Conservation (phyloP, 371 early-diverging fungal species). For the Mucor piriformis region DNA sequence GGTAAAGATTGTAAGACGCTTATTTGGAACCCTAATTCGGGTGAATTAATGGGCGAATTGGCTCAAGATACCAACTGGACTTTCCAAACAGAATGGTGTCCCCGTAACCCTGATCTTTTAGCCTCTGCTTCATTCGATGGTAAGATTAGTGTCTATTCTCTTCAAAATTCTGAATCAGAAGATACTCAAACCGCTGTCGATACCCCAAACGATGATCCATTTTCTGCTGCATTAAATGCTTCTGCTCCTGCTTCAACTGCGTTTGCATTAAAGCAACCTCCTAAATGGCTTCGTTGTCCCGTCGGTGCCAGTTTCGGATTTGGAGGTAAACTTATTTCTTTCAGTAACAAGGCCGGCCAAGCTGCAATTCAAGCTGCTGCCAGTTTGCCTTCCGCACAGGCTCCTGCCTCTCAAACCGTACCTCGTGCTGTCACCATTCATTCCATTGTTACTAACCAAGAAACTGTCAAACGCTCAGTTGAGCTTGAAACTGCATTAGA, state of each 20-base stretch:
- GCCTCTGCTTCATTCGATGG: constrained; percentile 92
- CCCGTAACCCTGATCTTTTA: constrained; percentile 87
- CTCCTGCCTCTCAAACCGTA: constrained; percentile 41
- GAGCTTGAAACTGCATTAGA: constrained; percentile 67
- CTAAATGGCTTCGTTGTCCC: constrained; percentile 95
- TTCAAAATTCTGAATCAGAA: constrained; percentile 64
- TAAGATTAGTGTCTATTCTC: constrained; percentile 78
- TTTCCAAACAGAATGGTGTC: constrained; percentile 93
- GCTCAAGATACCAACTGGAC: constrained; percentile 85
- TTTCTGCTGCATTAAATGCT: constrained; percentile 28
- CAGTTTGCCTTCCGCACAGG: constrained; percentile 52
- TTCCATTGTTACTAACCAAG: constrained; percentile 66
- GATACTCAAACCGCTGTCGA: constrained; percentile 25
- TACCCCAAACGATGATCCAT: constrained; percentile 16
- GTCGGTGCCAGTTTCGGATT: constrained; percentile 90
- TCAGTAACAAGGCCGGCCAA: constrained; percentile 57
- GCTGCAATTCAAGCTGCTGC: constrained; percentile 46
- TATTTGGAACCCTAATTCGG: constrained; percentile 83
- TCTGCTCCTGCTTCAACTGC: constrained; percentile 28
- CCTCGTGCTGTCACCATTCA: constrained; percentile 49
- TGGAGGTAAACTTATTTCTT: constrained; percentile 84
- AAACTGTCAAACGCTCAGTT: constrained; percentile 62
- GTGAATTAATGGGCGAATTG: constrained; percentile 78
- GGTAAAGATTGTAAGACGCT: constrained; percentile 93
- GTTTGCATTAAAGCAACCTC: constrained; percentile 78